Percentiles rank a stretch among this genome's conserved stretches.
phyloP scores from a whole-genome alignment of 192 early-diverging fungal species.

The Coemansia sp. region DNA sequence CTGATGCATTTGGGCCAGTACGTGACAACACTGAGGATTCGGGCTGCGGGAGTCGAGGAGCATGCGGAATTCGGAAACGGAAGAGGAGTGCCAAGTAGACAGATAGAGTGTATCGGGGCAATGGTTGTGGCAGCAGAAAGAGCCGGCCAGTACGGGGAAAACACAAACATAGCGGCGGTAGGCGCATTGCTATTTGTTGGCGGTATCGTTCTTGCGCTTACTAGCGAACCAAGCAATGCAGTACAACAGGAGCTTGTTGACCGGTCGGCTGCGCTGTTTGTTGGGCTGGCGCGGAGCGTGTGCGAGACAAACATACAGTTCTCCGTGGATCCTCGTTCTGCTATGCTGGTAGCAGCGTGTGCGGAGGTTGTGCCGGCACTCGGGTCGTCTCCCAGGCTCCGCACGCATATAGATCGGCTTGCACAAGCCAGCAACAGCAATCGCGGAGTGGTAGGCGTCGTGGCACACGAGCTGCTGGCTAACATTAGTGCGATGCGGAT shows the following conservation, averaged over 20 bases:
- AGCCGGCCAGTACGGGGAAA: neutral
- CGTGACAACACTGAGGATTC: conserved; percentile 9
- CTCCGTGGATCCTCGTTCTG: neutral
- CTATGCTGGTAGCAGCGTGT: neutral
- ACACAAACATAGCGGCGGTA: neutral
- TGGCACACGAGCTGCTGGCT: conserved; percentile 1
- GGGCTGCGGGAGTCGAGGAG: neutral
- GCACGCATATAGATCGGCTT: neutral
- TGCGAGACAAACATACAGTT: neutral
- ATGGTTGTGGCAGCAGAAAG: neutral
- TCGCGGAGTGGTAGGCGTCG: neutral
- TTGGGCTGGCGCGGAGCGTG: neutral
- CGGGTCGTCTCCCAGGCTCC: neutral
- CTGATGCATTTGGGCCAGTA: conserved; percentile 31
- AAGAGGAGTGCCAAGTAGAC: neutral
- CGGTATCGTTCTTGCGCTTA: conserved; percentile 21
- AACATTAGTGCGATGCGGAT: neutral
- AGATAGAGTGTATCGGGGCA: neutral
- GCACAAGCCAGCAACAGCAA: neutral
- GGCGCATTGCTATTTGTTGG: conserved; percentile 24
- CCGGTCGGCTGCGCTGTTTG: neutral
- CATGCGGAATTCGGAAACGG: no score
- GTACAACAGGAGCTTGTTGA: neutral
- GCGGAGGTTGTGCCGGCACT: conserved; percentile 8
- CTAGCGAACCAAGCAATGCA: neutral